These are phyloP conservation scores for Phanerodontia chrysosporium DNA, from an alignment of 768 basidiomycete species.

Conservation along the genomic window DNA sequence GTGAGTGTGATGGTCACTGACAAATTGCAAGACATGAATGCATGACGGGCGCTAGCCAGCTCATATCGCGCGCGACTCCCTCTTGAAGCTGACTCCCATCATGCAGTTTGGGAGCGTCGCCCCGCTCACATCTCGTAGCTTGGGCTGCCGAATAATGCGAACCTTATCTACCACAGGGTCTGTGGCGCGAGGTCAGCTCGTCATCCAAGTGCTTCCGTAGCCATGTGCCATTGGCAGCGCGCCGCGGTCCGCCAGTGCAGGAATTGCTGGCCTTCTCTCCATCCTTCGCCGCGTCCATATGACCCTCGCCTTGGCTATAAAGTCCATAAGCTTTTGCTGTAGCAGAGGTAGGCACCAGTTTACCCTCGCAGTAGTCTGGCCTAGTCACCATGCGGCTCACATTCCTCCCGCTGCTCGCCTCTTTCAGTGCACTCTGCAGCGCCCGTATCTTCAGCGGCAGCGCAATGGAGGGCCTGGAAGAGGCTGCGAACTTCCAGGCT, in stretches of 20 bases:
- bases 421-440: conserved; percentile 8
- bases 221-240: neutral
- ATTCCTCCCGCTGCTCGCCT: neutral
- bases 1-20: too few species aligned
- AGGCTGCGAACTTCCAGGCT: conserved; percentile 22
- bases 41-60: neutral
- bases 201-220: neutral
- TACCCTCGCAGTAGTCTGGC: neutral
- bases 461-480: conserved; percentile 24
- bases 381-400: conserved; percentile 1
- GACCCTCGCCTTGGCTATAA: neutral
- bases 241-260: neutral
- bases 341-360: neutral
- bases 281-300: neutral
- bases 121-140: neutral
- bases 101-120: neutral
- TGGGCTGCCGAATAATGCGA: neutral
- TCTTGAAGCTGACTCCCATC: neutral
- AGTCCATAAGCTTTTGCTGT: neutral
- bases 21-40: too few species aligned
- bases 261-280: neutral
- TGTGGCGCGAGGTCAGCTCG: neutral
- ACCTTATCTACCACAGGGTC: neutral
- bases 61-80: neutral
- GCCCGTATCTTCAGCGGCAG: conserved; percentile 16